Conservation (phyloP, 2,329 filamentous ascomycete genomes). For the Metarhizium anisopliae region DNA sequence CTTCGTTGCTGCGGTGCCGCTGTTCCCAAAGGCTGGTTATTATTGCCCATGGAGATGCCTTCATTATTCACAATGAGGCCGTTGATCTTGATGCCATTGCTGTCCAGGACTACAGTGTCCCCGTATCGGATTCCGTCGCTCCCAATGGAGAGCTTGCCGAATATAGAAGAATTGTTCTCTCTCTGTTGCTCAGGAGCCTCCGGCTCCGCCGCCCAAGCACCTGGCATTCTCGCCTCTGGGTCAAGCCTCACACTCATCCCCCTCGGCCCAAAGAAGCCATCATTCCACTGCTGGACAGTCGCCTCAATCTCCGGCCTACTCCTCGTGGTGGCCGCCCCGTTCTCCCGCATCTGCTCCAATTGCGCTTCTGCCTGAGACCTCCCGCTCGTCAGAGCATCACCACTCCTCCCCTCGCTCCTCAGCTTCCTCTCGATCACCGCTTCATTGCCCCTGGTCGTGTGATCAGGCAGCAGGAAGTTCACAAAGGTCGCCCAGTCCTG, state of each 20-base stretch:
- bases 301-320: constrained; percentile 24
- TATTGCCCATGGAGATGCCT: constrained; percentile 22
- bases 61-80: constrained; percentile 31
- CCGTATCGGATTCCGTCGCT: constrained; percentile 34
- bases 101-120: constrained; percentile 32
- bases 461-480: constrained; percentile 45
- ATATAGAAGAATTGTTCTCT: constrained; percentile 3
- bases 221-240: constrained; percentile 14
- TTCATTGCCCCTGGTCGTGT: constrained; percentile 34
- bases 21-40: not conserved
- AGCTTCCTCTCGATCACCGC: constrained; percentile 40
- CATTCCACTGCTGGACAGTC: constrained; percentile 46
- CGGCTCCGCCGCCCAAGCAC: constrained; percentile 14
- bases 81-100: constrained; percentile 36
- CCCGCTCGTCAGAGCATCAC: constrained; percentile 16
- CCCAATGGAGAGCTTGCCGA: constrained; percentile 30
- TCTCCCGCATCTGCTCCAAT: constrained; percentile 24
- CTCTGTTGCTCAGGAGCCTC: constrained; percentile 10
- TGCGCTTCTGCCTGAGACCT: constrained; percentile 30
- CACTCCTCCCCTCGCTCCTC: constrained; percentile 27
- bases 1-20: not conserved
- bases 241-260: constrained; percentile 33
- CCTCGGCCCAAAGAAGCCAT: constrained; percentile 44
- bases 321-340: constrained; percentile 14
- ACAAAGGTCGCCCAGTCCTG: constrained; percentile 53